A percentile compares a stretch with the other conserved stretches of the same genome.
Evolutionary conservation across 176 grass and related monocot genomes (phyloP).

Genomic region (Sorghum bicolor): DNA sequence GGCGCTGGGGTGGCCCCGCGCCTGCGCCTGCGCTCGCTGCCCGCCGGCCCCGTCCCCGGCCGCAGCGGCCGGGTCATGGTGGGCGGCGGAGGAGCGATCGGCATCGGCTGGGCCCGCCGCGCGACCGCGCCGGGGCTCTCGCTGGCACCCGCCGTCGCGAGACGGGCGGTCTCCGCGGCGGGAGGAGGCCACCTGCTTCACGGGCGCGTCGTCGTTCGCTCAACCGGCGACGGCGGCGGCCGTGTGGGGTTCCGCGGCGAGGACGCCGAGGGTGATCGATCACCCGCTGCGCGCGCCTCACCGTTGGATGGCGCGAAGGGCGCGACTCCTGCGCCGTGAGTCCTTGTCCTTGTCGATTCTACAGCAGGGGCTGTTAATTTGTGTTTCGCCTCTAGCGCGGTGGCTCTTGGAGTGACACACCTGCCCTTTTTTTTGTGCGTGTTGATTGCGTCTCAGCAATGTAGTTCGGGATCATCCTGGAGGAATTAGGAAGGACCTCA

Average conservation of each 20-base stretch:
- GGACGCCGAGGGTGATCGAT: neutral
- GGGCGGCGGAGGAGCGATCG: neutral
- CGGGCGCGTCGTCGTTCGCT: constrained; percentile 15
- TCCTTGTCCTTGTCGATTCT: neutral
- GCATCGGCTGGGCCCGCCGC: neutral
- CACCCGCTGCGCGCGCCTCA: neutral
- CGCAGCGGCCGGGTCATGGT: neutral
- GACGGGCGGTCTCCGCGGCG: constrained; percentile 19
- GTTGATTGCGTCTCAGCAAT: constrained; percentile 29
- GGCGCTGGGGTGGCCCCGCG: constrained; percentile 17
- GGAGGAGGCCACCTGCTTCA: constrained; percentile 39
- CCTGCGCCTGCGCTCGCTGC: neutral
- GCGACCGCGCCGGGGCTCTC: neutral
- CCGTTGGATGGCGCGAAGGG: constrained; percentile 9
- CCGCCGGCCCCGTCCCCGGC: neutral
- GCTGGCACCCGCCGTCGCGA: constrained; percentile 2
- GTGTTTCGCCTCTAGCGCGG: neutral
- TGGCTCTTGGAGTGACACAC: neutral
- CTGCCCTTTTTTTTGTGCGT: neutral
- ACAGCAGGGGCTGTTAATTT: neutral
- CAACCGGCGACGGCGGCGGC: constrained; percentile 16
- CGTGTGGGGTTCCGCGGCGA: constrained; percentile 14
- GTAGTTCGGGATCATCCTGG: constrained; percentile 25
- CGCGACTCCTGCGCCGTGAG: neutral
- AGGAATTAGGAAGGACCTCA: constrained; percentile 56